Base-by-base conservation (phyloP, 768 basidiomycete genomes). In the Kwoniella dejecticola region DNA sequence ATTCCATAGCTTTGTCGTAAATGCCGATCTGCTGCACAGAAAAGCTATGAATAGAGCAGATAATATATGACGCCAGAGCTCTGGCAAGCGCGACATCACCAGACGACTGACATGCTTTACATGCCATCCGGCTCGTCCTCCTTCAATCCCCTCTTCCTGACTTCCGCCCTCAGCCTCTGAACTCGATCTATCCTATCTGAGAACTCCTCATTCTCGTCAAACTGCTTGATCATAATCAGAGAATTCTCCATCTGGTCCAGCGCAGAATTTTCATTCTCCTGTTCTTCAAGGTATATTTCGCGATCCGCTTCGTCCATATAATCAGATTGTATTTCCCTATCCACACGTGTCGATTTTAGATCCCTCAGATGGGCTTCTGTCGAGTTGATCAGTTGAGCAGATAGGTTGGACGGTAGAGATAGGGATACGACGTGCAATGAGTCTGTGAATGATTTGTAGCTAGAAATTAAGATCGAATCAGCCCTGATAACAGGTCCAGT, bases 381-480 rank as follows among this genome's bases (percentile, higher is more conserved):
- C 4, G 52, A 23, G 5, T 33, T 49, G 4, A 64, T 33, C 1
- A 70, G 42, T 23, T 54, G 54, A 3, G 21, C 15, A 11, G 47
- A 36, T 15, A 71, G 60, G 46, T 36, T 31, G 0, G 19, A 10
- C 0, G 69, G 66, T 1, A 71, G 42, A 10, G 66, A 62, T 6
- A 50, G 40, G 17, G 56, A 36, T 24, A 67, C 62, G 19, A 71
- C 69, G 42, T 60, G 63, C 23, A 68, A n/a, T 2, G 66, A 65
- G 53, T 71, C 69, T 42, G 59, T 60, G 40, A 67, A 66, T 11
- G 69, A 67, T 63, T 71, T 71, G 64, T 67, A 71, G 21, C 68
- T 69, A 29, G 36, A 21, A 11, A 6, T 21, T 55, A 19, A 29
- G 26, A n/a, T n/a, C 27, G 11, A 24, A 23, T 42, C 19, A 11